Evolutionary conservation across 2,329 filamentous ascomycete genomes (phyloP).

Genomic region (Exophiala lecanii-corni): DNA sequence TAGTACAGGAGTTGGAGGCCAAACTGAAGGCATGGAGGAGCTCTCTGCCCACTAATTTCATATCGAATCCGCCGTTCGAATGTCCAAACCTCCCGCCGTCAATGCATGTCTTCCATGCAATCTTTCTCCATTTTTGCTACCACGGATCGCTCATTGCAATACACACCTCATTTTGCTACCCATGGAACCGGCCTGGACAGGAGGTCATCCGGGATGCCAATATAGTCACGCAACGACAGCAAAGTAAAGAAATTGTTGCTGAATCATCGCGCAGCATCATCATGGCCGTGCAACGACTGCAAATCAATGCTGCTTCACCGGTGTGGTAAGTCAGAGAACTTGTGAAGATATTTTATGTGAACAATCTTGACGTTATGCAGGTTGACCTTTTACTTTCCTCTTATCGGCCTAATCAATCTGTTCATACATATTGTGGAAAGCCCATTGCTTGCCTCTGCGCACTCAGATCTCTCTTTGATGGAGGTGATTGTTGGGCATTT

Average conservation of each 20-base stretch:
- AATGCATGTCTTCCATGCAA: neutral
- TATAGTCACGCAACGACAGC: neutral
- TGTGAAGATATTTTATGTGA: neutral
- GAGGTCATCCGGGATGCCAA: no score
- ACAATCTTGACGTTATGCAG: neutral
- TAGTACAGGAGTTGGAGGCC: neutral
- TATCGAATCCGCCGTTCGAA: neutral
- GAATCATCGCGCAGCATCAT: conserved; percentile 7
- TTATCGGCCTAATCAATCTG: conserved; percentile 8
- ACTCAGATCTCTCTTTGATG: conserved; percentile 2
- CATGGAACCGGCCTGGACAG: no score
- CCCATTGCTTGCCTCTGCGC: neutral
- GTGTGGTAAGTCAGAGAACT: neutral
- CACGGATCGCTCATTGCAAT: neutral
- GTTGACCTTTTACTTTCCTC: conserved; percentile 10
- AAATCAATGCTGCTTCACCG: conserved; percentile 3
- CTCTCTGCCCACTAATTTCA: neutral
- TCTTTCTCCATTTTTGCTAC: neutral
- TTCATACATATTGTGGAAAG: conserved; percentile 7
- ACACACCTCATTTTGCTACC: neutral
- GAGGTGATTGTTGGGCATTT: conserved; percentile 10
- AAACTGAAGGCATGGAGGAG: neutral
- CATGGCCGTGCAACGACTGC: neutral
- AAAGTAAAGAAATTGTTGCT: neutral
- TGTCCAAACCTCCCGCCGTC: neutral